These are phyloP conservation scores for Setaria viridis DNA, from an alignment of 202 grass and related monocot species.

Conservation along the genomic window DNA sequence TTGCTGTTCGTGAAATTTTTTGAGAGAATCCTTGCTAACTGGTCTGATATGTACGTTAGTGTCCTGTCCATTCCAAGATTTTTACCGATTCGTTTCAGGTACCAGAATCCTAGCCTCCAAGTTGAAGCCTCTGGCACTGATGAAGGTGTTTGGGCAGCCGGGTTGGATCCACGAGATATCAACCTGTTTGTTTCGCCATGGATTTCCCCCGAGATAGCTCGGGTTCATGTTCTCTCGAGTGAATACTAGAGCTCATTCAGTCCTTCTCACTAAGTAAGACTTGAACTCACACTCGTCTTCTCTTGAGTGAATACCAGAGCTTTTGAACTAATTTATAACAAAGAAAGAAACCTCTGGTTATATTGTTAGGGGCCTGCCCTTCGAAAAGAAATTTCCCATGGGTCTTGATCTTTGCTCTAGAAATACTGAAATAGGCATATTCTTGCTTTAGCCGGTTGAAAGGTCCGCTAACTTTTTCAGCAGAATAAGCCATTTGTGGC, in stretches of 20 bases:
- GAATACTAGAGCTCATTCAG: too few species aligned
- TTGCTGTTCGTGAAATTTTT: not conserved
- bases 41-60: not conserved
- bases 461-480: not conserved
- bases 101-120: not conserved
- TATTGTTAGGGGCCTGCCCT: not conserved
- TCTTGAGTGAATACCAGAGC: not conserved
- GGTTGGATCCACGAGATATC: too few species aligned
- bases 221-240: too few species aligned
- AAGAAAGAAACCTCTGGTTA: too few species aligned
- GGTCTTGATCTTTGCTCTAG: not conserved
- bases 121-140: not conserved
- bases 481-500: conserved; percentile 19
- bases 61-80: conserved; percentile 26
- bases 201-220: too few species aligned
- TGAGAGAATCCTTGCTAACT: not conserved
- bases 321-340: too few species aligned
- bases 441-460: conserved; percentile 3
- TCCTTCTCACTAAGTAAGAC: too few species aligned
- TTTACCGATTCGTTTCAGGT: not conserved
- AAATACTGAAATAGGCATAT: conserved; percentile 25
- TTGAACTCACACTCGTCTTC: too few species aligned
- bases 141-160: too few species aligned
- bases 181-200: too few species aligned
- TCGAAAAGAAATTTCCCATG: not conserved